Evolutionary conservation across 2,329 filamentous ascomycete species (phyloP), one percentile per base, ranked within the genome.

Genomic region (Magnaporthales sp.): DNA sequence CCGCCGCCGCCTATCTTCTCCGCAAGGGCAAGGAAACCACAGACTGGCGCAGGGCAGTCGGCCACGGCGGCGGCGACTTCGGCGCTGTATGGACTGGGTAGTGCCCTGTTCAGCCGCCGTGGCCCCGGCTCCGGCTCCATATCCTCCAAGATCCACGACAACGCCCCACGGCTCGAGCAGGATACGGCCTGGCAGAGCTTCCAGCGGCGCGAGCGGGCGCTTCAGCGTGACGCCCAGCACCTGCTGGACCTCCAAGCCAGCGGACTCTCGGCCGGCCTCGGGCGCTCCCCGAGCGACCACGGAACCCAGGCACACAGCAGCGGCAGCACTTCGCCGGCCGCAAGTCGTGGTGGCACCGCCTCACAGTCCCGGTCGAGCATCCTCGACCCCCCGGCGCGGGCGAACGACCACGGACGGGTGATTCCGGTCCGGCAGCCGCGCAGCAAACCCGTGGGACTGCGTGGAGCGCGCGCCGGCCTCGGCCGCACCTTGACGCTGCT

Each of bases 401-500:
- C 79, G 0, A 79, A 77, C 0, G 70, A 76, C 0, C 75, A 79
- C 5, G 83, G 81, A 9, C 79, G 79, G n/a, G 78, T 89, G 62
- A 80, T 87, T n/a, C 88, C 86, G 1, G 83, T 87, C 51, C 83
- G 83, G 30, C 86, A 89, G 69, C 86, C 86, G 0, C 79, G 78
- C 31, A 76, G 77, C 60, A 81, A 81, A 66, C 84, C 82, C 46
- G 74, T 85, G 9, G 84, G 87, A 0, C 79, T 93, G 15, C 81
- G 82, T 30, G 82, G 83, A 22, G 89, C 89, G 1, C 83, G 91
- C n/a, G 81, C 82, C 30, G 89, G 87, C 0, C 83, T 94, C 8
- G 81, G 85, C 19, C 82, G 81, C 64, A 83, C 85, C 63, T 90
- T 93, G 74, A 79, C 82, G 3, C 85, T 87, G 66, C 78, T 93